phyloP scores from a whole-genome alignment of 176 grass and related monocot genomes.

The Rhynchospora tenuis region DNA sequence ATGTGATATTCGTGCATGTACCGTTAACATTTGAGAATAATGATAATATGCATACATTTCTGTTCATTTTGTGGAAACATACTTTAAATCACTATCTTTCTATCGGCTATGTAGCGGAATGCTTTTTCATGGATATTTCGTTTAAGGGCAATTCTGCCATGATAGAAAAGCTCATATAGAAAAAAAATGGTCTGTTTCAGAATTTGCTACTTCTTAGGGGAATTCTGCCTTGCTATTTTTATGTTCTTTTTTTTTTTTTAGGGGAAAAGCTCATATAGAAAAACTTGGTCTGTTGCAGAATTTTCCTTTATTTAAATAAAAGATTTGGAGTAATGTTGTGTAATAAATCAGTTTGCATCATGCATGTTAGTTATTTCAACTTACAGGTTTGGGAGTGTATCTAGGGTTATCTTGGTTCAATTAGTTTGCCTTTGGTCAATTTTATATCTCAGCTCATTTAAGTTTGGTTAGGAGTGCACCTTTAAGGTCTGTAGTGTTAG shows the following conservation, averaged over 20 bases:
- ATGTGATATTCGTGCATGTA: background rate
- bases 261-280: too few relatives aligned
- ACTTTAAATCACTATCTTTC: background rate
- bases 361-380: background rate
- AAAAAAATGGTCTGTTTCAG: too few relatives aligned
- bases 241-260: too few relatives aligned
- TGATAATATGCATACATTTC: background rate
- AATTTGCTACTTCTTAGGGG: too few relatives aligned
- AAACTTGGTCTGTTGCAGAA: too few relatives aligned
- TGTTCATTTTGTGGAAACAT: background rate
- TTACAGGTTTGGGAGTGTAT: background rate
- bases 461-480: background rate
- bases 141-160: too few relatives aligned
- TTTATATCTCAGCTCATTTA: background rate
- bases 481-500: background rate
- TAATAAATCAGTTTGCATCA: background rate
- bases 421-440: background rate
- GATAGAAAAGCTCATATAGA: too few relatives aligned
- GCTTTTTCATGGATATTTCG: background rate
- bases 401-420: background rate
- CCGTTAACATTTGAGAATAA: background rate
- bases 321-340: background rate
- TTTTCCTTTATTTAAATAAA: background rate
- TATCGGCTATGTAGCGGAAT: background rate
- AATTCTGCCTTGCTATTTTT: too few relatives aligned